phyloP scores from a whole-genome alignment of 1,139 yeast genomes.

The Debaryomycetaceae sp. region DNA sequence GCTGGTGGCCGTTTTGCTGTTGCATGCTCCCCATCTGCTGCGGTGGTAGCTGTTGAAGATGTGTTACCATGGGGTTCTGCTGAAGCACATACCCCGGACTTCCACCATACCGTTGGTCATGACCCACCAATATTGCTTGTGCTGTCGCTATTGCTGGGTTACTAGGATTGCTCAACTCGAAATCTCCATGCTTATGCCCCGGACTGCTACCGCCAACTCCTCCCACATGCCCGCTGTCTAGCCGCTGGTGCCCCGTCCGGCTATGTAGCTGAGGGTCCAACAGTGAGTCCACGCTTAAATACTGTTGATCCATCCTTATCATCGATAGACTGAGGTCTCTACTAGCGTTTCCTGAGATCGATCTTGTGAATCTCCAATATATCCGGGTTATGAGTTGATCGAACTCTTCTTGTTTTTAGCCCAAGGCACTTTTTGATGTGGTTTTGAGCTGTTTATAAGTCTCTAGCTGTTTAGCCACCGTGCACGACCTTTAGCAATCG shows the following conservation, averaged over 20 bases:
- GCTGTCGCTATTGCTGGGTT: constrained; percentile 19
- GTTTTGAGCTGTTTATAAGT: constrained; percentile 3
- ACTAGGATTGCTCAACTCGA: constrained; percentile 16
- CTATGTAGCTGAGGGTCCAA: constrained; percentile 20
- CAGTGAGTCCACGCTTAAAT: constrained; percentile 26
- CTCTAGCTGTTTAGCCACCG: not conserved
- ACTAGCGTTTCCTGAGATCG: no score
- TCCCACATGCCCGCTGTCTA: not conserved
- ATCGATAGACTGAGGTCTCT: not conserved
- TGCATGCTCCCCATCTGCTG: constrained; percentile 8
- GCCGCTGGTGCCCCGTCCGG: constrained; percentile 1
- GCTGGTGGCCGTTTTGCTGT: constrained; percentile 6
- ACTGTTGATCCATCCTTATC: constrained; percentile 32
- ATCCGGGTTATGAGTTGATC: not conserved
- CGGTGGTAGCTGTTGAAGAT: constrained; percentile 7
- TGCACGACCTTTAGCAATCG: not conserved
- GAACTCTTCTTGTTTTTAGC: not conserved
- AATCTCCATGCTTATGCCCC: constrained; percentile 5
- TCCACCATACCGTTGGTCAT: constrained; percentile 5
- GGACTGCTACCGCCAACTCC: constrained; percentile 1
- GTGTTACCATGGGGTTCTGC: constrained; percentile 2
- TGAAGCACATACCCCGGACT: constrained; percentile 2
- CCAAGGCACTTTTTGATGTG: not conserved
- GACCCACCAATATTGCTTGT: constrained; percentile 12
- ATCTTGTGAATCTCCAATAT: no score